Percentiles rank a stretch among this genome's conserved stretches.
Conservation (phyloP, 163 green algal species). For the Chlorella variabilis region DNA sequence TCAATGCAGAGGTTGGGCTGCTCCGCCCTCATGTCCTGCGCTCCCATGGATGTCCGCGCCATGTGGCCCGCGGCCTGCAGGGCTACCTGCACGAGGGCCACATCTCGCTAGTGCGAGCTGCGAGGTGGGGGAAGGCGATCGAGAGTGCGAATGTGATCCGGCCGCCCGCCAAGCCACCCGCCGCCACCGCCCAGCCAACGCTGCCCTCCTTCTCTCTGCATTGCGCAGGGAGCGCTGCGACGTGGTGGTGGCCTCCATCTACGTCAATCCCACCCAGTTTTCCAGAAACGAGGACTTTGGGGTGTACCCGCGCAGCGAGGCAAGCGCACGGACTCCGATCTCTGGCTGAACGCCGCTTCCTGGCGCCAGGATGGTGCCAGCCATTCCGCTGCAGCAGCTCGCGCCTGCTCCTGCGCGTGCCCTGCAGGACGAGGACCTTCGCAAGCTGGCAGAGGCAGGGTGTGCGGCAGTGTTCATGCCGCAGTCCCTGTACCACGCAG, state of each 20-base stretch:
- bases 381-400: no score
- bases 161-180: not conserved
- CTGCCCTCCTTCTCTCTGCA: not conserved
- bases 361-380: no score
- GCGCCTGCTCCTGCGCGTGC: not conserved
- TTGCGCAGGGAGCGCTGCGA: conserved; percentile 75
- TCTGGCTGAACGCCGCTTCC: no score
- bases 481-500: conserved; percentile 70
- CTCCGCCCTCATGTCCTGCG: not conserved
- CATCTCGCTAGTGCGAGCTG: conserved; percentile 84
- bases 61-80: conserved; percentile 53
- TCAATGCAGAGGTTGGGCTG: not conserved
- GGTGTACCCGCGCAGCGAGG: conserved; percentile 82
- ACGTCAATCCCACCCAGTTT: conserved; percentile 97
- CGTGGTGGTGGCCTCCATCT: conserved; percentile 93
- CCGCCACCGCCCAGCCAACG: not conserved
- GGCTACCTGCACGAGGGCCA: conserved; percentile 96
- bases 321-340: not conserved
- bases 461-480: conserved; percentile 88
- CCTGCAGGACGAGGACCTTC: conserved; percentile 73
- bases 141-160: not conserved
- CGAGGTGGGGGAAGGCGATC: conserved; percentile 54
- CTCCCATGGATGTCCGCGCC: not conserved
- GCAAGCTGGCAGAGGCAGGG: conserved; percentile 73
- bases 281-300: conserved; percentile 93